Evolutionary conservation across 495 filamentous ascomycete species (phyloP), one percentile per base, ranked within the genome.

Genomic region (Saxispiralis lemnorum): DNA sequence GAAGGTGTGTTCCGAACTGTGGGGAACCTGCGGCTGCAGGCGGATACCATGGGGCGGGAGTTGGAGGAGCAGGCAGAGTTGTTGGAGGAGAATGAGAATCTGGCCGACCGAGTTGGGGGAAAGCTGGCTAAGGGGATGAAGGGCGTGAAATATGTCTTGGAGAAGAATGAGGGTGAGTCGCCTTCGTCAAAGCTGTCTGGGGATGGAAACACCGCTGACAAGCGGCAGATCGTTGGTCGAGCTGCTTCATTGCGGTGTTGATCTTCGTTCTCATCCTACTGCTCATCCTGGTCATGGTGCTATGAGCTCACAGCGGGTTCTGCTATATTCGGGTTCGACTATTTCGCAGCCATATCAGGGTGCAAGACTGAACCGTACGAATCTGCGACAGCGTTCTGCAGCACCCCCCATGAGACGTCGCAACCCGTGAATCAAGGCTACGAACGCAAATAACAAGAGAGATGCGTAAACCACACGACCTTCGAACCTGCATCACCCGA

Each of bases 1-100:
- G 88, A 95, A 60, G 81, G 81, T 2, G 92, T 97, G 34, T 93
- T 83, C 56, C 73, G 75, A 51, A 96, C 89, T 1, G 89, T 97
- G 31, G 87, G 84, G 0, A 94, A 83, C 55, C 56, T 97, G 54
- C 65, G 85, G 40, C 67, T 79, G 58, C 88, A 95, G 67, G 92
- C 92, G 13, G 75, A 89, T 63, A 78, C 80, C 49, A 96, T 97
- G 88, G 87, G 87, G 7, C 65, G 88, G 42, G 89, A 97, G 63
- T 65, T 97, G 38, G 92, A 94, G 60, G 88, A 95, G 60, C 89
- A 97, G 69, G 70, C 65, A 16, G 79, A 82, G 56, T 65, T 83
- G 63, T 66, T 97, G 38, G 77, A 84, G 43, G 75, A 79, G 42
- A 78, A 86, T 39, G 86, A 95, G 64, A 70, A 65, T 5, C 56